phyloP scores from a whole-genome alignment of 352 stramenopile species.

The Hyaloperonospora brassicae region DNA sequence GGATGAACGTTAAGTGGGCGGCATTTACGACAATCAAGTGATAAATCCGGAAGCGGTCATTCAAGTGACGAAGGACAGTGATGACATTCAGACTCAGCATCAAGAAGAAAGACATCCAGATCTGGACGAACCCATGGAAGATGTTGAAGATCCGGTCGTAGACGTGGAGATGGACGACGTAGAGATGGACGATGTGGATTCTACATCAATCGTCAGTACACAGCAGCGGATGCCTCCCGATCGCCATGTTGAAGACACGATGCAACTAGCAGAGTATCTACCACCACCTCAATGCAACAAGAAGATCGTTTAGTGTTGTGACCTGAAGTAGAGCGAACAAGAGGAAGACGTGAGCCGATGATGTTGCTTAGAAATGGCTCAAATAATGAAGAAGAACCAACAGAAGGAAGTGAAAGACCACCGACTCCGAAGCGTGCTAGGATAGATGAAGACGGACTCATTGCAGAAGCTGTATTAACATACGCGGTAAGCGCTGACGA shows the following conservation, averaged over 20 bases:
- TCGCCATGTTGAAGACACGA: background rate
- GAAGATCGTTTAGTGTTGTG: background rate
- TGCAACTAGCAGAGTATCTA: background rate
- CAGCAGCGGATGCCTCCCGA: too few species aligned
- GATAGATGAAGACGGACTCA: constrained; percentile 9
- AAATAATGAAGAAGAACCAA: constrained; percentile 5
- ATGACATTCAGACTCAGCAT: background rate
- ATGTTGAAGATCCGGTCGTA: constrained; percentile 2
- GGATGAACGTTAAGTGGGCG: constrained; percentile 15
- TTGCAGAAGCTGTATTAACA: constrained; percentile 2
- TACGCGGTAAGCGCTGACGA: too few species aligned
- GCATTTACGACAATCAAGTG: background rate
- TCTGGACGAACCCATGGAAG: constrained; percentile 6
- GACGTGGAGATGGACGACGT: constrained; percentile 4
- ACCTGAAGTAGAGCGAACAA: too few species aligned
- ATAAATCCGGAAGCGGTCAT: background rate
- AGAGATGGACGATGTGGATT: too few species aligned
- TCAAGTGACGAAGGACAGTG: constrained; percentile 3
- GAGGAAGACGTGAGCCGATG: too few species aligned
- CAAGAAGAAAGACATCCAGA: background rate
- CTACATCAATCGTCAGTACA: too few species aligned
- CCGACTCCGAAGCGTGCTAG: constrained; percentile 5
- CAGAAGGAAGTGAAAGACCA: constrained; percentile 10
- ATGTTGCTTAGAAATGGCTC: background rate
- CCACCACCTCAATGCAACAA: background rate